Evolutionary conservation across 2,329 filamentous ascomycete genomes (phyloP), one percentile per base, ranked within the genome.

Genomic region (Trichoderma sp.): DNA sequence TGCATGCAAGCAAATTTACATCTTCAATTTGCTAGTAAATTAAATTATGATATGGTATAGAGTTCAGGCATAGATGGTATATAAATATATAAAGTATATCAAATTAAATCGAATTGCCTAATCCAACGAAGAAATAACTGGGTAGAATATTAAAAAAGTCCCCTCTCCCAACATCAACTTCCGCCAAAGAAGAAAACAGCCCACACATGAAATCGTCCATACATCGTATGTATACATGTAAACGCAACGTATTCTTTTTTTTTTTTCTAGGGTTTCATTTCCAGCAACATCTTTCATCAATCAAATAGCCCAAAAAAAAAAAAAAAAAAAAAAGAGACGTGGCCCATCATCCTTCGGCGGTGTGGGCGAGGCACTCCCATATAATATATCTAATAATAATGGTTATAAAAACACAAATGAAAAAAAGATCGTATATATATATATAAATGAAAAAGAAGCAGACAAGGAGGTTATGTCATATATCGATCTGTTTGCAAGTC

Each of bases 401-500:
- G 58, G 49, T 59, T 43, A 49, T 64, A 55, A 66, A 67, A 55
- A 59, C 33, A 59, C 55, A 59, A 47, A 49, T n/a, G 16, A 6
- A 65, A 57, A 65, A 49, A 52, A 52, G 29, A 27, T 67, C 55
- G 49, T 67, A 59, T 31, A 59, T 35, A 8, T 53, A 31, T 24
- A 62, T 27, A 56, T n/a, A n/a, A n/a, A 27, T 13, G 13, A 35
- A 58, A 35, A 47, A 65, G 31, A 47, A 59, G 53, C 53, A 67
- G 63, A 67, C 53, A 59, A 52, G 55, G 55, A 52, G 55, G 55
- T 58, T 47, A 52, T 66, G 27, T 67, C 63, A 67, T 67, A 67
- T 67, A 67, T 67, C 63, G 33, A 67, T 49, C 55, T 59, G 37
- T 64, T 55, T 66, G 63, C 63, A 59, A 67, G 63, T 67, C 63